phyloP scores from a whole-genome alignment of 164 flowering plant species.

The Amborella trichopoda region DNA sequence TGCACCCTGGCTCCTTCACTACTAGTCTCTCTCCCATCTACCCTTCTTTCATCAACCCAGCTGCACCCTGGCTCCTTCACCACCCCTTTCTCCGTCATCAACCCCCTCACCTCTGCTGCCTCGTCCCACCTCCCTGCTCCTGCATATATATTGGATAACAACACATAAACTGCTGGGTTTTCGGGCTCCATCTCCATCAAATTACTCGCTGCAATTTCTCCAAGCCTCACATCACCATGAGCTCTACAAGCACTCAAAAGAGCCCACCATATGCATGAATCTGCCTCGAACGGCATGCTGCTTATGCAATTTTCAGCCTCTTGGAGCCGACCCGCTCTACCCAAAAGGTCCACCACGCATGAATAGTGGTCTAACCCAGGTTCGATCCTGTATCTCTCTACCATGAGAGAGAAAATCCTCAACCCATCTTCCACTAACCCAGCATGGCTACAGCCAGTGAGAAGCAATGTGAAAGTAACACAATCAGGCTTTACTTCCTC shows the following conservation, averaged over 20 bases:
- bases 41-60: conserved; percentile 24
- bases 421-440: conserved; percentile 48
- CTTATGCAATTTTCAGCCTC: conserved; percentile 40
- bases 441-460: conserved; percentile 64
- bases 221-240: conserved; percentile 46
- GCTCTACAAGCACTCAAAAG: conserved; percentile 56
- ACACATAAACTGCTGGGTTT: conserved; percentile 42
- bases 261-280: conserved; percentile 39
- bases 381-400: conserved; percentile 23
- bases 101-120: conserved; percentile 31
- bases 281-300: conserved; percentile 15
- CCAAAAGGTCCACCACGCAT: conserved; percentile 47
- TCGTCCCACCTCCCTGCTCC: conserved; percentile 53
- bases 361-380: conserved; percentile 48
- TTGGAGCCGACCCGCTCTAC: conserved; percentile 42
- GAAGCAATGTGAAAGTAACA: conserved; percentile 49
- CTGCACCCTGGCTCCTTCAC: conserved; percentile 44
- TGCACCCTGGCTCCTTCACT: too few species aligned
- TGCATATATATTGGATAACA: conserved; percentile 46
- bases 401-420: conserved; percentile 40
- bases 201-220: conserved; percentile 32
- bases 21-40: too few species aligned
- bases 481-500: conserved; percentile 27
- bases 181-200: conserved; percentile 34
- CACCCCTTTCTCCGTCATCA: conserved; percentile 23